Conservation (phyloP, 2,329 filamentous ascomycete genomes). For the Aspergillus sp. region DNA sequence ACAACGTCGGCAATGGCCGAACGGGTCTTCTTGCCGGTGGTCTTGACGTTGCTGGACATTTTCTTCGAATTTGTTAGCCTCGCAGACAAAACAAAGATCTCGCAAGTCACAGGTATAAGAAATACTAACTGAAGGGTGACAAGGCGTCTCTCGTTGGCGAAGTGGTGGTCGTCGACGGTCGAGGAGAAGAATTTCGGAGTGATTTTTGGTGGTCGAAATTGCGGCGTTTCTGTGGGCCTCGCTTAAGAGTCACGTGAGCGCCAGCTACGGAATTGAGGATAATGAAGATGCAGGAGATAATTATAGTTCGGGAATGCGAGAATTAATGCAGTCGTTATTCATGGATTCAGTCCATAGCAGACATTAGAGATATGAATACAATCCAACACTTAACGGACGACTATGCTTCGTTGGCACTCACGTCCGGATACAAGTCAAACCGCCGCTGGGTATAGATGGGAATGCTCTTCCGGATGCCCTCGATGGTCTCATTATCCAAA, state of each 20-base stretch:
- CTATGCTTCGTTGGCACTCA: conserved; percentile 48
- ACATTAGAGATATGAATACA: not conserved
- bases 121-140: conserved; percentile 30
- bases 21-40: conserved; percentile 66
- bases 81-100: not conserved
- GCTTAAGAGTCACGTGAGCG: conserved; percentile 20
- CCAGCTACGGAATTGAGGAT: too few species aligned
- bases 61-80: conserved; percentile 32
- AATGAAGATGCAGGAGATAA: too few species aligned
- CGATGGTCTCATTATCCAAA: conserved; percentile 59
- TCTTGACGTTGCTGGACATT: conserved; percentile 53
- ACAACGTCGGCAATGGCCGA: conserved; percentile 99
- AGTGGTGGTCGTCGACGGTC: conserved; percentile 23
- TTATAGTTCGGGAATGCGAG: too few species aligned
- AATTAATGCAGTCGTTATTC: conserved; percentile 20
- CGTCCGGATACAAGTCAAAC: conserved; percentile 93
- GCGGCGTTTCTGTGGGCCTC: conserved; percentile 27
- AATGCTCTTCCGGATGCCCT: conserved; percentile 70
- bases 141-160: conserved; percentile 32
- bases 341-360: conserved; percentile 8
- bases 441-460: conserved; percentile 75
- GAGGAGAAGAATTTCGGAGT: conserved; percentile 19
- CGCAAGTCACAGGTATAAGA: not conserved
- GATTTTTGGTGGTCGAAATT: conserved; percentile 26
- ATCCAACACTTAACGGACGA: not conserved